Base-by-base conservation (phyloP, 352 stramenopile genomes). In the Globisporangium uncinulatum region DNA sequence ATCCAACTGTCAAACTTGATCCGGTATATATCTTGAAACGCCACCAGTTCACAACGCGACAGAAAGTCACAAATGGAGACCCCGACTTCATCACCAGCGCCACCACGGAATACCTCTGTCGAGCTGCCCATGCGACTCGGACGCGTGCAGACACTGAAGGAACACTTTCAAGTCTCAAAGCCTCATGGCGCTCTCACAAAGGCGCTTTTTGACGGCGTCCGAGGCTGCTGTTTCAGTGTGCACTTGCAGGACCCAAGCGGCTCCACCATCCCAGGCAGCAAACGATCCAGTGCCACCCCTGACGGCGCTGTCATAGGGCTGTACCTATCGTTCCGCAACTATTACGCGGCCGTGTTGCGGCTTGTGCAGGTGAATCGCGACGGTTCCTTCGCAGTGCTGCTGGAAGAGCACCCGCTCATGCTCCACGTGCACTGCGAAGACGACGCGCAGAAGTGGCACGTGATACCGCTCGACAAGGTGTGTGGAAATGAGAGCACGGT, bases 371-470 rank as follows among this genome's bases (percentile, higher is more conserved):
- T 74, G 17, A 74, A 83, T 42, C 21, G 49, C 13, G 76, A 87
- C 21, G 76, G 73, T 6, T 67, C 67, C 3, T 70, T 65, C 24
- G 63, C 50, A 1, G 71, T 83, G 44, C 57, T 89, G 21, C 57
- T 74, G n/a, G 60, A 66, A 14, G 45, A 67, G 2, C 69, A 75
- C 11, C n/a, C 56, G 24, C 69, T 91, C 24, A 89, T 89, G 81
- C 55, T 73, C 19, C 66, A 86, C 44, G 51, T 69, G 20, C 69
- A 89, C 61, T 81, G 62, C 36, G 81, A 91, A 42, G 74, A 88
- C 34, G 81, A 91, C 43, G 76, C 78, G 13, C 78, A 91, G 63
- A 73, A 82, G 44, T 89, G 78, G 81, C 74, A 91, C 45, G 19
- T 83, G 19, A 36, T 91, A 32, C 67, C 74, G 32, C 61, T 86